Conservation (phyloP, 768 basidiomycete species). For the Suillus americanus region DNA sequence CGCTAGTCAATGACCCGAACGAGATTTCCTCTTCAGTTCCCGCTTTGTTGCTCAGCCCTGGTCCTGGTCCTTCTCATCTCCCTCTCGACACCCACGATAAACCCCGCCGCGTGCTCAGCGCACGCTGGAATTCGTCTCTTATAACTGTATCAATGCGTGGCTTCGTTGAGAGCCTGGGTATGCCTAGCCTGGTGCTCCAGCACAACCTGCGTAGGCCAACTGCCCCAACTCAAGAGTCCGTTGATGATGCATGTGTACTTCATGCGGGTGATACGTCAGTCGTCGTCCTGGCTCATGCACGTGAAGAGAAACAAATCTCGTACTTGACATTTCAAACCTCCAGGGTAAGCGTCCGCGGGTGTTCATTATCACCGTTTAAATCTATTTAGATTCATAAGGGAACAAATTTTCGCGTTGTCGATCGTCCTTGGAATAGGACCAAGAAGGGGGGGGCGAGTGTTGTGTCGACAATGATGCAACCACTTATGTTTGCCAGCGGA, state of each 20-base stretch:
- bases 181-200: conserved; percentile 17
- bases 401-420: conserved; percentile 11
- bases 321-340: conserved; percentile 12
- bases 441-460: conserved; percentile 45
- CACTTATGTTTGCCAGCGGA: conserved; percentile 46
- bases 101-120: conserved; percentile 37
- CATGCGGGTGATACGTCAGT: conserved; percentile 21
- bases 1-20: no score
- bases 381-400: neutral
- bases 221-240: conserved; percentile 26
- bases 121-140: conserved; percentile 14
- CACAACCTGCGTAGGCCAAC: conserved; percentile 20
- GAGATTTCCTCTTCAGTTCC: neutral
- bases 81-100: conserved; percentile 35
- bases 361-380: neutral
- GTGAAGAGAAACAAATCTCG: conserved; percentile 36
- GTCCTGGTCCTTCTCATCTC: conserved; percentile 11
- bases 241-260: conserved; percentile 46
- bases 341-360: neutral
- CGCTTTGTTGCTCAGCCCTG: neutral
- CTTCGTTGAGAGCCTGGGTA: conserved; percentile 31
- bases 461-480: conserved; percentile 40
- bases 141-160: conserved; percentile 41
- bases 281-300: conserved; percentile 39
- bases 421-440: conserved; percentile 31